phyloP scores from a whole-genome alignment of 163 green algal genomes.

The Coccomyxa subellipsoidea region DNA sequence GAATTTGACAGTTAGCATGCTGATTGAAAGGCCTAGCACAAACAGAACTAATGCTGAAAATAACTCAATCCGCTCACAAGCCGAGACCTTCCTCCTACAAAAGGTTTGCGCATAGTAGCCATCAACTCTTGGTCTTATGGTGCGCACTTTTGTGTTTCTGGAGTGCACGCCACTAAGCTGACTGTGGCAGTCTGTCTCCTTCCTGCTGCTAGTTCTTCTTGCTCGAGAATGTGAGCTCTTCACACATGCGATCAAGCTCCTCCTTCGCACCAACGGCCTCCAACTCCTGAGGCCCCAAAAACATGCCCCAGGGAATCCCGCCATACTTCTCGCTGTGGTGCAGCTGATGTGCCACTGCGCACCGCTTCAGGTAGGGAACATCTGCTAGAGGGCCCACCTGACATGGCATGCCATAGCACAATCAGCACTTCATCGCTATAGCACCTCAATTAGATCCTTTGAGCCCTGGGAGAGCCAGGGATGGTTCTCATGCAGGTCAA shows the following conservation, averaged over 20 bases:
- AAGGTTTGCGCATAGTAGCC: no score
- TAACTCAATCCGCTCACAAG: no score
- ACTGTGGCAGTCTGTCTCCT: no score
- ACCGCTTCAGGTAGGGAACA: slow-evolving; percentile 82
- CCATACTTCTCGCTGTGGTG: slow-evolving; percentile 94
- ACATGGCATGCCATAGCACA: not conserved
- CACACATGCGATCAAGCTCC: slow-evolving; percentile 66
- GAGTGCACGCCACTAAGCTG: no score
- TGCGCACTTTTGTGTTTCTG: not conserved
- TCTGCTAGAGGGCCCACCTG: slow-evolving; percentile 75
- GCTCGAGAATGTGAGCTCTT: not conserved
- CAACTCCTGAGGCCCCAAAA: slow-evolving; percentile 87
- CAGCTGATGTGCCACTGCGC: slow-evolving; percentile 87
- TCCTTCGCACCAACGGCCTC: slow-evolving; percentile 61
- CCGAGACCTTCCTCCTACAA: no score
- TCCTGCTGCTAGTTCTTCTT: not conserved
- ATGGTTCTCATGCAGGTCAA: not conserved
- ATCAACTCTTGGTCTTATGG: not conserved
- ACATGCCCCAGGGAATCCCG: slow-evolving; percentile 93
- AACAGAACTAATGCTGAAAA: no score
- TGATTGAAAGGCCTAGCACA: no score
- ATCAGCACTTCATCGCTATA: no score
- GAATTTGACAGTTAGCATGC: no score
- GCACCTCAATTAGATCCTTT: no score
- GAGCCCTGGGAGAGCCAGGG: no score